These are phyloP conservation scores for Colletotrichum camelliae DNA, from an alignment of 2,329 filamentous ascomycete species.

Conservation along the genomic window DNA sequence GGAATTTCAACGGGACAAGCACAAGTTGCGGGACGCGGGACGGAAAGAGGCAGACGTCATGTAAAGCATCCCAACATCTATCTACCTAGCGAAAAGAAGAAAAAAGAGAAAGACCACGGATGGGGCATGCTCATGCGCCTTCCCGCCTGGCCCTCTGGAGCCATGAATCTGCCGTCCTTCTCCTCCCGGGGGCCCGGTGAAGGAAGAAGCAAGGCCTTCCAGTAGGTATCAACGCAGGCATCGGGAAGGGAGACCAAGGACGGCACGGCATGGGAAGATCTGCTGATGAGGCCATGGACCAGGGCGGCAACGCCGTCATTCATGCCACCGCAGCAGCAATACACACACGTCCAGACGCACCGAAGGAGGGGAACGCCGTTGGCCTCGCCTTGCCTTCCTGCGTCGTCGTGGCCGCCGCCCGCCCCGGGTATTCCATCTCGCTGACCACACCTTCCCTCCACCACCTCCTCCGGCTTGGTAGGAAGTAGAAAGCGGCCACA, in stretches of 20 bases:
- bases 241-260: not conserved
- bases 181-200: not conserved
- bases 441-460: not conserved
- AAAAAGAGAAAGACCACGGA: not conserved
- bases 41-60: not conserved
- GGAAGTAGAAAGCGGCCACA: not conserved
- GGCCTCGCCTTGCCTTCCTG: not conserved
- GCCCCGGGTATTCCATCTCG: not conserved
- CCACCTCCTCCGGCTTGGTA: not conserved
- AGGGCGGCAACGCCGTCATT: not conserved
- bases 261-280: not conserved
- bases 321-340: not conserved
- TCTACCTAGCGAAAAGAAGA: not conserved
- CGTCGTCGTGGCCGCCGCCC: not conserved
- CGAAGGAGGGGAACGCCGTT: not conserved
- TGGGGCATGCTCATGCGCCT: not conserved
- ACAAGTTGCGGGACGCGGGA: not conserved
- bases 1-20: not conserved
- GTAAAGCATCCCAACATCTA: not conserved
- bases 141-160: not conserved
- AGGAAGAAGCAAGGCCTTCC: not conserved
- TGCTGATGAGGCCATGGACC: constrained; percentile 6
- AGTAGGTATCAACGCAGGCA: not conserved
- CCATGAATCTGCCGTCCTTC: not conserved
- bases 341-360: not conserved